Conservation (phyloP, 2,329 filamentous ascomycete species). For the Calonectria ilicicola region DNA sequence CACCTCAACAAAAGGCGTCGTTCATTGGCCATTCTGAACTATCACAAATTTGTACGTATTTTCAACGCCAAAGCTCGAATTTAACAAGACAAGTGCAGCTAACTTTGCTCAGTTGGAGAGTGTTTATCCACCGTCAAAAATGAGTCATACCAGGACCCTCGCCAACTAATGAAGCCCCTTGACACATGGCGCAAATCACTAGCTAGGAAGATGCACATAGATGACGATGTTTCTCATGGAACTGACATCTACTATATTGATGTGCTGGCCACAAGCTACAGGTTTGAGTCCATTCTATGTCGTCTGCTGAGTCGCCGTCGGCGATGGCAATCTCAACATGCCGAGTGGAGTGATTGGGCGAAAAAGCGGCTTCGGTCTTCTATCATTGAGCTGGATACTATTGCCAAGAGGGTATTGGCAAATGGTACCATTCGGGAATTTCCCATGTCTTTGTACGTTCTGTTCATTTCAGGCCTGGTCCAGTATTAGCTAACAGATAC, state of each 20-base stretch:
- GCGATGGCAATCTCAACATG: constrained; percentile 1
- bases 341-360: constrained; percentile 15
- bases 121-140: neutral
- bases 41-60: constrained; percentile 23
- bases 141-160: neutral
- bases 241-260: constrained; percentile 11
- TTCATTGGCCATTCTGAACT: constrained; percentile 23
- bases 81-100: neutral
- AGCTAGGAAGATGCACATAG: constrained; percentile 3
- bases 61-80: neutral
- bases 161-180: neutral
- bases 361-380: constrained; percentile 24
- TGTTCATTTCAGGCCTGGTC: neutral
- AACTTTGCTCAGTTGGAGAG: neutral
- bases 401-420: constrained; percentile 20
- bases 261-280: constrained; percentile 21
- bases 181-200: constrained; percentile 23
- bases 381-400: constrained; percentile 24
- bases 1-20: constrained; percentile 5
- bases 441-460: constrained; percentile 24
- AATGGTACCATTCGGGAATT: constrained; percentile 1
- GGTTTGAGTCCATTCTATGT: constrained; percentile 31
- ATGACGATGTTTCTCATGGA: neutral
- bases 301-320: constrained; percentile 22
- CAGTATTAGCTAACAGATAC: neutral